Evolutionary conservation across 148 eudicot genomes (phyloP).

Genomic region (Vaccinium darrowii): DNA sequence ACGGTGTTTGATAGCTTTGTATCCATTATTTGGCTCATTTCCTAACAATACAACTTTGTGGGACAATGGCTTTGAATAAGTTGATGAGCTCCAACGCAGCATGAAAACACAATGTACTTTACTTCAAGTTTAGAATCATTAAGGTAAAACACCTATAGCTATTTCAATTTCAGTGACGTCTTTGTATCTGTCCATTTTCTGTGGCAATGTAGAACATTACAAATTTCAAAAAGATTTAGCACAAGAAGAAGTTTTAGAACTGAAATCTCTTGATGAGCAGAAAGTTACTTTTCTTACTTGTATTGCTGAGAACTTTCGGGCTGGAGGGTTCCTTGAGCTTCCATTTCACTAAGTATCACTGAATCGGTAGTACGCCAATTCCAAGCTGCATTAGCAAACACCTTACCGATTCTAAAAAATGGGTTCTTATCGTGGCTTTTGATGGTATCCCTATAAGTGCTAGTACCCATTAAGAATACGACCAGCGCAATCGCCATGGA

Average conservation of each 20-base stretch:
- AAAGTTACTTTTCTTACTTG: constrained; percentile 34
- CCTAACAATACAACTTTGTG: too few relatives aligned
- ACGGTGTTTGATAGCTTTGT: too few relatives aligned
- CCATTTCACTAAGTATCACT: constrained; percentile 33
- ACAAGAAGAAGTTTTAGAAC: constrained; percentile 52
- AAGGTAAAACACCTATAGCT: too few relatives aligned
- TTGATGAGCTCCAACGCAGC: not conserved
- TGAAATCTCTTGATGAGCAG: constrained; percentile 6
- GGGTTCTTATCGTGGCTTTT: constrained; percentile 49
- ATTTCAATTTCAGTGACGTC: not conserved
- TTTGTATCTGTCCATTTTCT: not conserved
- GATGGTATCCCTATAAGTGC: constrained; percentile 51
- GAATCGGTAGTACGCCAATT: constrained; percentile 49
- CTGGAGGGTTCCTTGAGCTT: constrained; percentile 41
- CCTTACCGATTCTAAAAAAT: constrained; percentile 56
- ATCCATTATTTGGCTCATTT: too few relatives aligned
- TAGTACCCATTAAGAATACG: constrained; percentile 59
- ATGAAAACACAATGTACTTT: not conserved
- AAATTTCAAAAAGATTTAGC: constrained; percentile 18
- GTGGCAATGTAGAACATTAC: not conserved
- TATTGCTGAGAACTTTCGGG: constrained; percentile 45
- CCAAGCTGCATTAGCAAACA: constrained; percentile 53
- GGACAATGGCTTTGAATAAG: too few relatives aligned
- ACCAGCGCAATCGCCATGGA: constrained; percentile 54
- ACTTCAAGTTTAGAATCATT: too few relatives aligned